Evolutionary conservation across 768 basidiomycete genomes (phyloP), one percentile per base, ranked within the genome.

Genomic region (Jaapia argillacea): DNA sequence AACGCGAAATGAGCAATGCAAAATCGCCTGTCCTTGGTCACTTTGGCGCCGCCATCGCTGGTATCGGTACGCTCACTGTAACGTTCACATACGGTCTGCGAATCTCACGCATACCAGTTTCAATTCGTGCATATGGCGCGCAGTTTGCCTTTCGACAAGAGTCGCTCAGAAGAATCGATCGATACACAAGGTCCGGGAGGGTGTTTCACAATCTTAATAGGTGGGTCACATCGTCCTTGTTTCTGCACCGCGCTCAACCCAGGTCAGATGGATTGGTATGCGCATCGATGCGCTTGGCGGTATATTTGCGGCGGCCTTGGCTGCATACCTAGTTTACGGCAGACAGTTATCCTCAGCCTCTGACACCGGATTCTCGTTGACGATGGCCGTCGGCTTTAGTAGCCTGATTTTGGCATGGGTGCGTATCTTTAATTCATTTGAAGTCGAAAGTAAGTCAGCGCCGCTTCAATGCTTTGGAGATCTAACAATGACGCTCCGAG

Each of bases 81-180:
- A 5, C 21, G n/a, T 24, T 18, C 3, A 33, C 23, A 27, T 20
- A 27, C 6, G 22, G 23, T 3, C 21, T 23, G 6, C 40, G 37
- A 25, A 41, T 27, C 5, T n/a, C 33, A 14, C 23, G 16, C 35
- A n/a, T 10, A 33, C 2, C 45, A 58, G 63, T 62, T 2, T 66
- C 63, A 1, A 63, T 71, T 40, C 51, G 69, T 18, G 67, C 69
- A 0, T 69, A 62, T 48, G 67, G 65, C 5, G 66, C 67, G 23
- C 53, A 65, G 31, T 16, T 10, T 10, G 10, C 10, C 16, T 33
- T 33, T 16, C 10, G 31, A 10, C 10, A 33, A 16, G 10, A 33
- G 16, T 16, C 16, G 31, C 10, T 10, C 31, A 16, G 10, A 49
- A 57, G 50, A 6, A 33, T 54, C 31, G 49, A 12, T 13, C 36